Percentiles rank a stretch among this genome's conserved stretches.
These are phyloP conservation scores for Firmiana major DNA, from an alignment of 345 rosid genomes.

Conservation along the genomic window DNA sequence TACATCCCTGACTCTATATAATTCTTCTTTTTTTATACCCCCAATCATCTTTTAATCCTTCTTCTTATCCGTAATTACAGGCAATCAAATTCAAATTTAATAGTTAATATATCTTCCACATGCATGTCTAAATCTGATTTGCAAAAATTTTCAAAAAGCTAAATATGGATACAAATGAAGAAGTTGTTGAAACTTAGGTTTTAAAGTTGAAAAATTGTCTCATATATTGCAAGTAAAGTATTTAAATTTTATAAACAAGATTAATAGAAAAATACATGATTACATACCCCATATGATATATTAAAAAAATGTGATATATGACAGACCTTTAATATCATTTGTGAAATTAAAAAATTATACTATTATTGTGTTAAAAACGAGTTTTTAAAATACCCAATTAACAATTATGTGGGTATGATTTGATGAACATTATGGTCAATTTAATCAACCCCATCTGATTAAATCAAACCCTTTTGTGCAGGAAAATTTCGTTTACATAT, in stretches of 20 bases:
- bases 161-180: background rate
- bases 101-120: too few species aligned
- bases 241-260: too few species aligned
- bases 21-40: background rate
- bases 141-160: background rate
- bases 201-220: too few species aligned
- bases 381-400: too few species aligned
- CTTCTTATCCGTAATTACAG: background rate
- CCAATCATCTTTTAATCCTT: background rate
- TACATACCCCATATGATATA: too few species aligned
- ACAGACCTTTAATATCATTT: too few species aligned
- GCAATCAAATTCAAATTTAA: background rate
- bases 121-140: background rate
- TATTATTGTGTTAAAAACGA: too few species aligned
- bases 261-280: too few species aligned
- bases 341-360: too few species aligned
- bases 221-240: too few species aligned
- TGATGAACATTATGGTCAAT: background rate
- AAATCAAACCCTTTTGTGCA: background rate
- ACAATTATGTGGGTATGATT: background rate
- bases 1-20: background rate
- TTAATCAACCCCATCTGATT: background rate
- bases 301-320: too few species aligned
- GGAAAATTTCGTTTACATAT: too few species aligned
- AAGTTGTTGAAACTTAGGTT: slow-evolving; percentile 1